phyloP scores from a whole-genome alignment of 2,329 filamentous ascomycete genomes.

The Pseudohalonectria lignicola region DNA sequence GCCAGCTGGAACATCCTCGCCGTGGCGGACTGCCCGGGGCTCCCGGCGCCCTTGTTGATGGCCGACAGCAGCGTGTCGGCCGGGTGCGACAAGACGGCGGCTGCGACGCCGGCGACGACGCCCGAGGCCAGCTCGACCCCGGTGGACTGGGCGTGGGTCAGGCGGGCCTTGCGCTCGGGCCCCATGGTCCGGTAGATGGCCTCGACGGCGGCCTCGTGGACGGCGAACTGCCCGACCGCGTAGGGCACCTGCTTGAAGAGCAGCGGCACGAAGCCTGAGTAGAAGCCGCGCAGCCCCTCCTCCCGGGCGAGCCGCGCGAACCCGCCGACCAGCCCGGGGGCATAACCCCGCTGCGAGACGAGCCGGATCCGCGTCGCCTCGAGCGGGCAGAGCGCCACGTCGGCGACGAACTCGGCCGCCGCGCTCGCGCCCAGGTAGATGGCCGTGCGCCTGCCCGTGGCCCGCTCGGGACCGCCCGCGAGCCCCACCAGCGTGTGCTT shows the following conservation, averaged over 20 bases:
- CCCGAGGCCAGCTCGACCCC: slow-evolving; percentile 78
- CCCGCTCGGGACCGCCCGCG: slow-evolving; percentile 40
- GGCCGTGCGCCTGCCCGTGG: slow-evolving; percentile 32
- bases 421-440: slow-evolving; percentile 67
- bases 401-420: slow-evolving; percentile 60
- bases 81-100: slow-evolving; percentile 80
- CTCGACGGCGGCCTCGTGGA: slow-evolving; percentile 82
- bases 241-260: slow-evolving; percentile 87
- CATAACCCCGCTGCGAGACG: slow-evolving; percentile 72
- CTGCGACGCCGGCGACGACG: slow-evolving; percentile 78
- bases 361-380: slow-evolving; percentile 74
- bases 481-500: slow-evolving; percentile 74
- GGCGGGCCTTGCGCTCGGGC: slow-evolving; percentile 50
- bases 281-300: slow-evolving; percentile 74
- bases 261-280: slow-evolving; percentile 81
- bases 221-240: slow-evolving; percentile 89
- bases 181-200: slow-evolving; percentile 60
- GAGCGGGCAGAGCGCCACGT: slow-evolving; percentile 79
- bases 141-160: slow-evolving; percentile 64
- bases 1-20: slow-evolving; percentile 41
- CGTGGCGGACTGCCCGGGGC: slow-evolving; percentile 33
- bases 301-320: slow-evolving; percentile 65
- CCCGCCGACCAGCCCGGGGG: slow-evolving; percentile 57
- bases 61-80: slow-evolving; percentile 56
- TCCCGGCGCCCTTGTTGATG: slow-evolving; percentile 43